phyloP scores from a whole-genome alignment of 257 asterid genomes.

The Phtheirospermum japonicum region DNA sequence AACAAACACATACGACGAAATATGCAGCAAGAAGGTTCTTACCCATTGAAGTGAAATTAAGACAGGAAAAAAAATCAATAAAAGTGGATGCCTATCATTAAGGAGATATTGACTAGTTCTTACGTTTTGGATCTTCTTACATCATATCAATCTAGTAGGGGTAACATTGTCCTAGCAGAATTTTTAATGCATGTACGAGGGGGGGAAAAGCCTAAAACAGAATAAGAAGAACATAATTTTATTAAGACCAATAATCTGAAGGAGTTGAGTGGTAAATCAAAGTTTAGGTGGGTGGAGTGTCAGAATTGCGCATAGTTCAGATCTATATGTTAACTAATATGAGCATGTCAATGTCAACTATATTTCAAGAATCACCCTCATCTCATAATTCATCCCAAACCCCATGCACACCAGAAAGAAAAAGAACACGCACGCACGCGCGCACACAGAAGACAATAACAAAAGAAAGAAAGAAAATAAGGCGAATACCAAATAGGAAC shows the following conservation, averaged over 20 bases:
- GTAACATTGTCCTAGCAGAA: slow-evolving; percentile 10
- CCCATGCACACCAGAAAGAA: background rate
- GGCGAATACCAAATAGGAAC: slow-evolving; percentile 7
- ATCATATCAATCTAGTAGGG: slow-evolving; percentile 15
- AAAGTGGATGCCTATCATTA: slow-evolving; percentile 3
- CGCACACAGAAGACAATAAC: background rate
- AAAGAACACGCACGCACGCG: background rate
- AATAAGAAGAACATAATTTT: background rate
- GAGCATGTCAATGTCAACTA: background rate
- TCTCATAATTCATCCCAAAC: slow-evolving; percentile 12
- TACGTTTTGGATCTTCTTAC: slow-evolving; percentile 13
- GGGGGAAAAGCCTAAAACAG: slow-evolving; percentile 1
- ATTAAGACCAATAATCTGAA: background rate
- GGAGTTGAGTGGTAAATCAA: slow-evolving; percentile 17
- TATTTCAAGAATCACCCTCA: slow-evolving; percentile 5
- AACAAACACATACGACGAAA: slow-evolving; percentile 9
- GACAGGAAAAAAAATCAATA: background rate
- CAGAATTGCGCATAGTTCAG: slow-evolving; percentile 17
- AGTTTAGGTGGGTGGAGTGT: slow-evolving; percentile 2
- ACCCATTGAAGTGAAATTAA: background rate
- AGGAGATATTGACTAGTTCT: slow-evolving; percentile 17
- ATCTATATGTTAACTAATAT: slow-evolving; percentile 8
- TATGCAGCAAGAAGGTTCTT: slow-evolving; percentile 14
- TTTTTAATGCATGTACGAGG: slow-evolving; percentile 18
- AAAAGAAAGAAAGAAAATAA: background rate